A percentile compares a stretch with the other conserved stretches of the same genome.
Conservation (phyloP, 2,329 filamentous ascomycete species). For the Neoascochyta sp. region DNA sequence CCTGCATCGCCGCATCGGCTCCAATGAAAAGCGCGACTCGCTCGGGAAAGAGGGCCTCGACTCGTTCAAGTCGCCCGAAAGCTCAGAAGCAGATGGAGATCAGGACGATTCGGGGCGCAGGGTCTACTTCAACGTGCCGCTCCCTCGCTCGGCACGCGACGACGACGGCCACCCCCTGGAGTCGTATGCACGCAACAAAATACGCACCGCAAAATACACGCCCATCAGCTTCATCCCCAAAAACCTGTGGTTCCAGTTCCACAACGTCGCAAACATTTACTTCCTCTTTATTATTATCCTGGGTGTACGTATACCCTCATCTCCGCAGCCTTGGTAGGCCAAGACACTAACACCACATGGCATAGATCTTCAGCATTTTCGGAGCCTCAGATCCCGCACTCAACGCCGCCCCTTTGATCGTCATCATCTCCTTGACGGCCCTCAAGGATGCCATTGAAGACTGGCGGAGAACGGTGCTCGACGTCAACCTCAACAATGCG, state of each 20-base stretch:
- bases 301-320: slow-evolving; percentile 61
- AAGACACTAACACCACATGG: slow-evolving; percentile 16
- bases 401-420: slow-evolving; percentile 85
- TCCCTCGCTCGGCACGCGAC: slow-evolving; percentile 72
- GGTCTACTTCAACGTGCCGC: slow-evolving; percentile 81
- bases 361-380: slow-evolving; percentile 92
- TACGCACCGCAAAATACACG: slow-evolving; percentile 96
- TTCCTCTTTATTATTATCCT: slow-evolving; percentile 96
- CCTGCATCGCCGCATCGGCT: slow-evolving; percentile 58
- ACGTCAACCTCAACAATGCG: slow-evolving; percentile 94
- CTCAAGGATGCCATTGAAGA: slow-evolving; percentile 96
- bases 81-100: slow-evolving; percentile 41
- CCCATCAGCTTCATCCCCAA: slow-evolving; percentile 92
- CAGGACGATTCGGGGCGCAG: slow-evolving; percentile 45
- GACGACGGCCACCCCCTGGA: slow-evolving; percentile 71
- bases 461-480: slow-evolving; percentile 83
- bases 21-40: slow-evolving; percentile 60
- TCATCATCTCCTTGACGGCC: slow-evolving; percentile 83
- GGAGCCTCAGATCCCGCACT: slow-evolving; percentile 86
- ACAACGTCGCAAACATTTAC: slow-evolving; percentile 97
- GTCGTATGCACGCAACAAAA: slow-evolving; percentile 86
- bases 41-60: slow-evolving; percentile 35
- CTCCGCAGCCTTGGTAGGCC: slow-evolving; percentile 5
- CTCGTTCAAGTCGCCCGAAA: slow-evolving; percentile 45
- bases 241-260: slow-evolving; percentile 96